phyloP scores from a whole-genome alignment of 306 rosid species.

The Malus asiatica region DNA sequence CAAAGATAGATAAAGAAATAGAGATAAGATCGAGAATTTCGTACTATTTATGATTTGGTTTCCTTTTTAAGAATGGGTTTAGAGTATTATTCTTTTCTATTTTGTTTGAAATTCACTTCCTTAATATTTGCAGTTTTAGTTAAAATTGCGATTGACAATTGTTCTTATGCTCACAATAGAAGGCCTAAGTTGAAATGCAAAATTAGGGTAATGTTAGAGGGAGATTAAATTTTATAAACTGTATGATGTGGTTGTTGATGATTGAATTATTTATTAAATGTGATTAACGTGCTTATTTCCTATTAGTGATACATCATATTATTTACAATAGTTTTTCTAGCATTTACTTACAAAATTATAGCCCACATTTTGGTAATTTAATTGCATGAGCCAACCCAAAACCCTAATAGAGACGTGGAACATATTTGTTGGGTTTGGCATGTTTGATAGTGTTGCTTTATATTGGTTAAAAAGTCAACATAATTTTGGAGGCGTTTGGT shows the following conservation, averaged over 20 bases:
- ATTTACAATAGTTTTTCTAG: too few species aligned
- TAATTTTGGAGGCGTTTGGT: background rate
- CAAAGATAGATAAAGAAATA: conserved; percentile 15
- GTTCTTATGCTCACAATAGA: background rate
- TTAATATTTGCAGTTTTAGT: background rate
- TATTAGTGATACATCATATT: too few species aligned
- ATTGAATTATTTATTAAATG: too few species aligned
- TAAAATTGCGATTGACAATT: background rate
- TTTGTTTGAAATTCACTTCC: background rate
- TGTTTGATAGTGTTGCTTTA: background rate
- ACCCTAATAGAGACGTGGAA: background rate
- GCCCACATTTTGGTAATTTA: background rate
- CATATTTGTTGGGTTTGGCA: background rate
- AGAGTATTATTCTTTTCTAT: conserved; percentile 2
- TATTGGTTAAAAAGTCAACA: background rate
- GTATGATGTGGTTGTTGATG: too few species aligned
- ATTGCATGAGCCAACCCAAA: background rate
- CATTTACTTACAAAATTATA: background rate
- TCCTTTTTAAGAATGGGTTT: background rate
- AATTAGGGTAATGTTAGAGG: too few species aligned
- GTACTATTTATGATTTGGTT: background rate
- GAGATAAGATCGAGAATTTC: conserved; percentile 1
- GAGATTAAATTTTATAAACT: too few species aligned
- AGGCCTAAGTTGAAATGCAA: background rate
- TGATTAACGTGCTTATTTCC: too few species aligned